phyloP scores from a whole-genome alignment of 192 early-diverging fungal genomes.

The Gorgonomyces haynaldii region DNA sequence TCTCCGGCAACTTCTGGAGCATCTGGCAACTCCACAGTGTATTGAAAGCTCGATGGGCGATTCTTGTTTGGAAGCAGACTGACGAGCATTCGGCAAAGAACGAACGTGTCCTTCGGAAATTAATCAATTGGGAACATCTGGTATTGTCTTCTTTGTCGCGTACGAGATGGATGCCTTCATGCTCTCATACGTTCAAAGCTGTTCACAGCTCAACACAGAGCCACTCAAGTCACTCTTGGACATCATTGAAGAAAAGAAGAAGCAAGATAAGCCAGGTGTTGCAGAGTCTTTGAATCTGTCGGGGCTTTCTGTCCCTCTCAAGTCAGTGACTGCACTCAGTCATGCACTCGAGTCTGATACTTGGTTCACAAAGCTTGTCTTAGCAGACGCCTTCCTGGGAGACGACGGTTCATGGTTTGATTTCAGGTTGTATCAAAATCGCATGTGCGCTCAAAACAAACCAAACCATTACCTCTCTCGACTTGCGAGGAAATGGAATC shows the following conservation, averaged over 20 bases:
- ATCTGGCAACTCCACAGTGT: background rate
- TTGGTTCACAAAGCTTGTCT: conserved; percentile 18
- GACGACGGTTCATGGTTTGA: conserved; percentile 30
- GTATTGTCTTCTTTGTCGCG: too few species aligned
- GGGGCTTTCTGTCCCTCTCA: conserved; percentile 17
- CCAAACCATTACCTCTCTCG: conserved; percentile 22
- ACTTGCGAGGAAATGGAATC: conserved; percentile 47
- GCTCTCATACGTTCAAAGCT: conserved; percentile 11
- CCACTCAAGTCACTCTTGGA: conserved; percentile 13
- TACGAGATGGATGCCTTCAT: conserved; percentile 17
- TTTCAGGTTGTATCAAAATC: conserved; percentile 33
- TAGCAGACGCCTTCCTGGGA: conserved; percentile 43
- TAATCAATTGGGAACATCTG: too few species aligned
- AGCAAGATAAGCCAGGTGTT: background rate
- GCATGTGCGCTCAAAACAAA: conserved; percentile 43
- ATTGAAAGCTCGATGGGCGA: too few species aligned
- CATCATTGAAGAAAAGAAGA: background rate
- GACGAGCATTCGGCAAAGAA: too few species aligned
- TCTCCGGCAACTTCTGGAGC: background rate
- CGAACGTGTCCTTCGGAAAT: too few species aligned
- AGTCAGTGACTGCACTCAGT: conserved; percentile 29
- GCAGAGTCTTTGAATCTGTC: conserved; percentile 12
- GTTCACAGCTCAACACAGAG: conserved; percentile 19
- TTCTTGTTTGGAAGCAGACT: too few species aligned
- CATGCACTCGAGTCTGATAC: conserved; percentile 22